phyloP scores from a whole-genome alignment of 805 yeast species.

The Barnettozyma pratensis region DNA sequence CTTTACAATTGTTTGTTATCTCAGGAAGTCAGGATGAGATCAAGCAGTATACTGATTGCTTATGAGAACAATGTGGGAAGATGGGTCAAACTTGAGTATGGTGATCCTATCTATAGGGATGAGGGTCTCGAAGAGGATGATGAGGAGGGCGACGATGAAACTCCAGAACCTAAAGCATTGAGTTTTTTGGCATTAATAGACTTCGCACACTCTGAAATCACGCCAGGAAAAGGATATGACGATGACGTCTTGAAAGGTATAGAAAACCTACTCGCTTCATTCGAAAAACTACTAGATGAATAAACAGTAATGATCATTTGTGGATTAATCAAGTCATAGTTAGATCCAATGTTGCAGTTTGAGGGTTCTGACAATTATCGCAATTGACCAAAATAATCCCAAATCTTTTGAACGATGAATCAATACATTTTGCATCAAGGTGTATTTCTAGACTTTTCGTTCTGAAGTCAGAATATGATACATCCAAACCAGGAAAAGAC shows the following conservation, averaged over 20 bases:
- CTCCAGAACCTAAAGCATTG: slow-evolving; percentile 28
- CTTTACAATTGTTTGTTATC: slow-evolving; percentile 60
- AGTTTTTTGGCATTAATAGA: slow-evolving; percentile 72
- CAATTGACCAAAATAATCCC: too few relatives aligned
- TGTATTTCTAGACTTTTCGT: too few relatives aligned
- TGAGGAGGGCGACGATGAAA: not conserved
- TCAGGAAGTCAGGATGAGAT: slow-evolving; percentile 58
- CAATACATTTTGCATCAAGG: too few relatives aligned
- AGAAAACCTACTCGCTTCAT: slow-evolving; percentile 46
- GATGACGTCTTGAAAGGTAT: slow-evolving; percentile 68
- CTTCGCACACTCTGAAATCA: slow-evolving; percentile 78
- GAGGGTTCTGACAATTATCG: too few relatives aligned
- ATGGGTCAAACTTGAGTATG: slow-evolving; percentile 41
- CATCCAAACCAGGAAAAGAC: too few relatives aligned
- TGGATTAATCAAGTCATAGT: too few relatives aligned
- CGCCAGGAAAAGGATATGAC: slow-evolving; percentile 64
- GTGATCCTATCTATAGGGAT: slow-evolving; percentile 37
- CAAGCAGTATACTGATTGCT: slow-evolving; percentile 68
- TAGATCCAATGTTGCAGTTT: too few relatives aligned
- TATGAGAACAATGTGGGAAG: slow-evolving; percentile 61
- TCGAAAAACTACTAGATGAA: slow-evolving; percentile 27
- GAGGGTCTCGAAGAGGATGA: slow-evolving; percentile 26
- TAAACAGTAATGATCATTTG: not conserved
- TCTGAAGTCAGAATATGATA: too few relatives aligned
- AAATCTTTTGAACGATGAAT: too few relatives aligned